Evolutionary conservation across 306 rosid species (phyloP), one percentile per base, ranked within the genome.

Genomic region (Lablab purpureus): DNA sequence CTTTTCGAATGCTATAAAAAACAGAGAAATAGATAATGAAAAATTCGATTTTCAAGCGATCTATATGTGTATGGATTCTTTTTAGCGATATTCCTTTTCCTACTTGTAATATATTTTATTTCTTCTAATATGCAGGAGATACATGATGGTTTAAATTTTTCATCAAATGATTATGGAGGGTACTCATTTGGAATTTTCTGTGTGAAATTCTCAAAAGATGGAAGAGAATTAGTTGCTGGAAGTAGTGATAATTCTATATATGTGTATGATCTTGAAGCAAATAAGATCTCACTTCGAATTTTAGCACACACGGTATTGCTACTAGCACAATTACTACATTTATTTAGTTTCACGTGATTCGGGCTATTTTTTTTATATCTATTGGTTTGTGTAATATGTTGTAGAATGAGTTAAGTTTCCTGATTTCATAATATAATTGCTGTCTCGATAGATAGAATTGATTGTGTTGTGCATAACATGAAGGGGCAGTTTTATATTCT

Each of bases 201-300:
- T 68, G 82, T 91, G 68, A 93, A 91, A 77, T 93, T 91, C 84
- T 95, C 99, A 3, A 89, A 88, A 11, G 98, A 95, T 87, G 99
- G 98, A 81, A 88, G 79, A 80, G 99, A 95, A 83, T 81, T 95
- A 81, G 98, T 95, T 65, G 98, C 98, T 56, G 99, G 98, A 88
- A 93, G 88, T 77, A 88, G 92, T 63, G 91, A 89, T 72, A 89
- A 90, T 83, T 95, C 98, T 62, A 90, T 95, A 77, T 82, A 85
- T 78, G 96, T 93, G 72, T 95, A 95, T 54, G 99, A 95, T 90
- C 96, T 95, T 60, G 93, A 87, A 83, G 88, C 98, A 83, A 87
- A 91, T 82, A 95, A 81, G 87, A 85, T 87, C 75, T 91, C 98
- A 67, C 96, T 95, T 72, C 91, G 91, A 79, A 93, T 93, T 84